phyloP scores from a whole-genome alignment of 2,329 filamentous ascomycete species.

The Plectosphaerella sp. region DNA sequence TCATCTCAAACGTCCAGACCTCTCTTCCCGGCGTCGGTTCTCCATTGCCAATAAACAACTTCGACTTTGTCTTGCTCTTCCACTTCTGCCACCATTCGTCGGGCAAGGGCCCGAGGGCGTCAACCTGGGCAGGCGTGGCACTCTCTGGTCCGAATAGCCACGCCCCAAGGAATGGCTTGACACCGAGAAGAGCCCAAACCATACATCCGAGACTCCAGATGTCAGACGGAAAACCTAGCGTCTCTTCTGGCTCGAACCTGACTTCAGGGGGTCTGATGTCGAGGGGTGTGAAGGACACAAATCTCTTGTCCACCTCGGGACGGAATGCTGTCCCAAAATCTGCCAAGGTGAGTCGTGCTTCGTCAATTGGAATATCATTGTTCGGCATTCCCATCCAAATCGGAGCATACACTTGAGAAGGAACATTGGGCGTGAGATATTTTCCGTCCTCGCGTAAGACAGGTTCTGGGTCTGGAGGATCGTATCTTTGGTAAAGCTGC shows the following conservation, averaged over 20 bases:
- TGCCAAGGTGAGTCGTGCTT: conserved; percentile 15
- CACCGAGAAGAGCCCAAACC: conserved; percentile 96
- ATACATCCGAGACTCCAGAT: conserved; percentile 98
- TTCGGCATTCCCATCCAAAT: conserved; percentile 28
- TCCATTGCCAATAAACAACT: conserved; percentile 6
- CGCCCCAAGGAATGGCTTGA: conserved; percentile 13
- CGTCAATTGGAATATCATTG: conserved; percentile 19
- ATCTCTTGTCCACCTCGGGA: conserved; percentile 12
- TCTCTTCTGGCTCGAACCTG: conserved; percentile 24
- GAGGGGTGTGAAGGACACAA: conserved; percentile 23
- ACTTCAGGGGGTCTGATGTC: conserved; percentile 27
- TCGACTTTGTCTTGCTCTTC: conserved; percentile 5
- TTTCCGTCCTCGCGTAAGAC: conserved; percentile 13
- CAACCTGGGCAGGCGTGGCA: conserved; percentile 12
- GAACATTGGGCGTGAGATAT: conserved; percentile 18
- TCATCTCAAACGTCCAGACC: conserved; percentile 20
- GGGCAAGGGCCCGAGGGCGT: conserved; percentile 12
- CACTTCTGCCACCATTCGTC: conserved; percentile 17
- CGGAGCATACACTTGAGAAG: conserved; percentile 20
- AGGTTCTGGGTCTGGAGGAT: conserved; percentile 15
- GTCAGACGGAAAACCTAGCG: conserved; percentile 45
- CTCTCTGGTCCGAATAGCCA: conserved; percentile 9
- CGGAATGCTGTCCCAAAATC: conserved; percentile 33
- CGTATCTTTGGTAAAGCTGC: conserved; percentile 19
- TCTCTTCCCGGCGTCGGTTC: conserved; percentile 6